Base-by-base conservation (phyloP, 2,329 filamentous ascomycete genomes). In the Epichloe brachyelytri region DNA sequence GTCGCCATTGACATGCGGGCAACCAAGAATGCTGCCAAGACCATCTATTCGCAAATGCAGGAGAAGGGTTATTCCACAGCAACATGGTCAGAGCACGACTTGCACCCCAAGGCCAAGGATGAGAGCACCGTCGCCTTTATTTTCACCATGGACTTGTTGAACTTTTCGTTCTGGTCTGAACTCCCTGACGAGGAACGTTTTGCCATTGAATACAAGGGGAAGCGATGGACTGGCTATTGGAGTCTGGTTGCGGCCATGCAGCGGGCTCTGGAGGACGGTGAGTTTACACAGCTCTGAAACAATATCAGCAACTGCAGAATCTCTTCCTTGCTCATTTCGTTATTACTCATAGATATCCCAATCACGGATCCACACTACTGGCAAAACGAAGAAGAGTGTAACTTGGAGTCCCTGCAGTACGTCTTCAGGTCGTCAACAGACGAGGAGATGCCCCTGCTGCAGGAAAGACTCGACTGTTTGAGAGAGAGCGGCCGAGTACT, bases 101-200 rank as follows among this genome's bases (percentile, higher is more conserved):
- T 98, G 39, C 93, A 98, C 61, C 93, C 93, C 1, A 86, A 90
- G 65, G 61, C 78, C 41, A 88, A 88, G 62, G 83, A 94, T 62
- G 86, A 88, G 61, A 76, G 69, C 48, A 90, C 88, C 0, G 80
- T 95, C 20, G 84, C 87, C 56, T 97, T 98, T 64, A 91, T 98
- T 60, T 97, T 98, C 65, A 88, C 87, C 19, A 95, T 98, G 88
- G 93, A 98, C 65, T 68, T 98, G 30, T 72, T 98, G 48, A 98
- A 98, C 65, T 98, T 97, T 64, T 94, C 85, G 20, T 98, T 98
- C 66, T 98, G 93, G 93, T 94, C 88, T 14, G 83, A 87, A 49
- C 63, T 69, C 43, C 67, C 73, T 0, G 82, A 86, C 11, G 76
- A 81, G 5, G 82, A 91, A 59, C 77, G 88, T 11, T 98, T 91